Percentiles rank a stretch among this genome's conserved stretches.
Evolutionary conservation across 2,329 filamentous ascomycete genomes (phyloP).

Genomic region (Tolypocladium ophioglossoides): DNA sequence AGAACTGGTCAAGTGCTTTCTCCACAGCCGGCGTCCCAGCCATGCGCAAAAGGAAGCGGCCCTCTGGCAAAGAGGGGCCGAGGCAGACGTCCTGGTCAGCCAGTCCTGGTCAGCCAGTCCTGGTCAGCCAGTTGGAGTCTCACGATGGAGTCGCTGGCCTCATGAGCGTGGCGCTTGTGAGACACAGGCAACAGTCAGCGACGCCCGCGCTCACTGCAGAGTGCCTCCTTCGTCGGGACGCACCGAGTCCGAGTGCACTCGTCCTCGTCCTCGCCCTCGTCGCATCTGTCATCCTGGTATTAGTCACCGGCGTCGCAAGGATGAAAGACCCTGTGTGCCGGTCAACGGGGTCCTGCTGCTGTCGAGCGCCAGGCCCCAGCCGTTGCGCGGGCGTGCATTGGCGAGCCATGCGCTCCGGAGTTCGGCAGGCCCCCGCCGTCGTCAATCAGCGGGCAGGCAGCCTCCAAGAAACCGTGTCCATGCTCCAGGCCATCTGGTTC

Average conservation of each 20-base stretch:
- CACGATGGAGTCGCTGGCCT: background rate
- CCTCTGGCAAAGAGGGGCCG: background rate
- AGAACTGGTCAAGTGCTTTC: background rate
- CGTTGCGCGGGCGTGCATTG: background rate
- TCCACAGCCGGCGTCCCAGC: background rate
- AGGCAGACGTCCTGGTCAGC: background rate
- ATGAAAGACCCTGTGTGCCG: background rate
- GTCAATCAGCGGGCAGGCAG: background rate
- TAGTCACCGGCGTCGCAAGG: background rate
- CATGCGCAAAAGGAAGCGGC: background rate
- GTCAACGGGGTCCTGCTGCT: no score
- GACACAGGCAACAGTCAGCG: background rate
- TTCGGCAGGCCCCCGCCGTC: background rate
- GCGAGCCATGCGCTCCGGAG: background rate
- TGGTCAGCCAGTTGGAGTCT: background rate
- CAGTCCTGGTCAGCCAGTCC: no score
- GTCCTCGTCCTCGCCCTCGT: background rate
- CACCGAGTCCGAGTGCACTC: no score
- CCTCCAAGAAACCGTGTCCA: no score
- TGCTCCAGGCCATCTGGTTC: no score
- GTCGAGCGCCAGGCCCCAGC: background rate
- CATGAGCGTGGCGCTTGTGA: background rate
- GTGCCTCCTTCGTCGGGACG: no score
- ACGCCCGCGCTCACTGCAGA: no score
- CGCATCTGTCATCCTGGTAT: background rate